Evolutionary conservation across 2,329 filamentous ascomycete species (phyloP).

Genomic region (Coniochaeta sp.): DNA sequence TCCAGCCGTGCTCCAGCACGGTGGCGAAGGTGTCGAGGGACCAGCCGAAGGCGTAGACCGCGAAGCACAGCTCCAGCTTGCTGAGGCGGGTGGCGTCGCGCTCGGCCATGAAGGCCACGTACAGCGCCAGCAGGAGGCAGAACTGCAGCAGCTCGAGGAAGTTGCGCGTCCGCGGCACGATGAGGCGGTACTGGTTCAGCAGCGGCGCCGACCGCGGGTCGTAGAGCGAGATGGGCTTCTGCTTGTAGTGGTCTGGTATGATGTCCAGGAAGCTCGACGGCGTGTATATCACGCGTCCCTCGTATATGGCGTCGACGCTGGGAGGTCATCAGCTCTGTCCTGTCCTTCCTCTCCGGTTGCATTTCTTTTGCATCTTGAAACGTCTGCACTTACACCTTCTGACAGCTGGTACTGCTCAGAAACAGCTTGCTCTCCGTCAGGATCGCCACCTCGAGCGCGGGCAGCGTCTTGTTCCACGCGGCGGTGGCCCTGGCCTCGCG

Average conservation of each 20-base stretch:
- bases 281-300: slow-evolving; percentile 73
- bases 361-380: too few species aligned
- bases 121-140: slow-evolving; percentile 58
- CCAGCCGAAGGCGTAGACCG: slow-evolving; percentile 72
- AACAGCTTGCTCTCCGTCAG: slow-evolving; percentile 76
- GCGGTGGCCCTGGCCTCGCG: slow-evolving; percentile 45
- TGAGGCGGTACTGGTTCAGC: slow-evolving; percentile 78
- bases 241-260: slow-evolving; percentile 79
- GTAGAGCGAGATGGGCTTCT: slow-evolving; percentile 74
- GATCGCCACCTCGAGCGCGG: slow-evolving; percentile 76
- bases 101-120: slow-evolving; percentile 64
- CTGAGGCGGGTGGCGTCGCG: slow-evolving; percentile 52
- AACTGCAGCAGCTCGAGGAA: slow-evolving; percentile 71
- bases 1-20: slow-evolving; percentile 66
- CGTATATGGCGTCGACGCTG: slow-evolving; percentile 70
- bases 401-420: slow-evolving; percentile 68
- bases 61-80: slow-evolving; percentile 57
- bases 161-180: slow-evolving; percentile 73
- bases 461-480: slow-evolving; percentile 54
- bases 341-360: not conserved
- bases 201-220: slow-evolving; percentile 68
- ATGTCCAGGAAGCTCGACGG: slow-evolving; percentile 77
- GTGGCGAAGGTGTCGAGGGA: slow-evolving; percentile 70
- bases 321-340: too few species aligned
- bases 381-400: slow-evolving; percentile 53